Conservation (phyloP, 2,329 filamentous ascomycete species). For the Huntiella omanensis region DNA sequence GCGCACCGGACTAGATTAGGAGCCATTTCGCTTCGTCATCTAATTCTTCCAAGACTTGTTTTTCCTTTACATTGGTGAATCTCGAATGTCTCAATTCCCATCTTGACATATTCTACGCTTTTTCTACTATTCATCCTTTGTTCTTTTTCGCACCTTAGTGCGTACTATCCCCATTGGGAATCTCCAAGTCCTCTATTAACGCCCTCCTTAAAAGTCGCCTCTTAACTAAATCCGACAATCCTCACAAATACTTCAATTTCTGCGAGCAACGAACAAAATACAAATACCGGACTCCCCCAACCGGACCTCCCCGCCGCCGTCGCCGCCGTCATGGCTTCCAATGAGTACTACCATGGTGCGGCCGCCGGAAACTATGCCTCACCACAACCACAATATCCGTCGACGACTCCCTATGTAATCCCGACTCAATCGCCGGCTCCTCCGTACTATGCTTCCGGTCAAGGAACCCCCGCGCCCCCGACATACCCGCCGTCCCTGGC, state of each 20-base stretch:
- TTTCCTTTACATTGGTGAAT: too few species aligned
- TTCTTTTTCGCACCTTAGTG: too few species aligned
- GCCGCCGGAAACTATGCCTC: slow-evolving; percentile 2
- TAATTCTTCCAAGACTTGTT: too few species aligned
- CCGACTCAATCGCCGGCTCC: slow-evolving; percentile 5
- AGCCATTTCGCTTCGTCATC: too few species aligned
- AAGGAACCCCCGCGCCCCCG: slow-evolving; percentile 5
- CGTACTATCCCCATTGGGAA: too few species aligned
- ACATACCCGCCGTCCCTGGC: slow-evolving; percentile 11
- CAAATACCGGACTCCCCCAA: neutral
- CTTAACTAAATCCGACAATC: too few species aligned
- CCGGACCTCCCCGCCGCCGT: neutral
- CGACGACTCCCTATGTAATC: slow-evolving; percentile 1
- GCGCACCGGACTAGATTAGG: too few species aligned
- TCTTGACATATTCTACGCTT: too few species aligned
- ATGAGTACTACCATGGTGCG: slow-evolving; percentile 11
- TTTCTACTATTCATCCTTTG: too few species aligned
- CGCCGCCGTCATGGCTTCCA: slow-evolving; percentile 9
- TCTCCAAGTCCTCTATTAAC: too few species aligned
- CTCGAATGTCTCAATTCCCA: too few species aligned
- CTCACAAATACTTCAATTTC: neutral
- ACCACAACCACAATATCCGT: slow-evolving; percentile 6
- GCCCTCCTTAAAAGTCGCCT: too few species aligned
- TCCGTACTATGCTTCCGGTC: slow-evolving; percentile 10
- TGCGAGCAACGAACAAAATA: neutral